A percentile compares a stretch with the other conserved stretches of the same genome.
phyloP scores from a whole-genome alignment of 192 early-diverging fungal genomes.

The Coemansia furcata region DNA sequence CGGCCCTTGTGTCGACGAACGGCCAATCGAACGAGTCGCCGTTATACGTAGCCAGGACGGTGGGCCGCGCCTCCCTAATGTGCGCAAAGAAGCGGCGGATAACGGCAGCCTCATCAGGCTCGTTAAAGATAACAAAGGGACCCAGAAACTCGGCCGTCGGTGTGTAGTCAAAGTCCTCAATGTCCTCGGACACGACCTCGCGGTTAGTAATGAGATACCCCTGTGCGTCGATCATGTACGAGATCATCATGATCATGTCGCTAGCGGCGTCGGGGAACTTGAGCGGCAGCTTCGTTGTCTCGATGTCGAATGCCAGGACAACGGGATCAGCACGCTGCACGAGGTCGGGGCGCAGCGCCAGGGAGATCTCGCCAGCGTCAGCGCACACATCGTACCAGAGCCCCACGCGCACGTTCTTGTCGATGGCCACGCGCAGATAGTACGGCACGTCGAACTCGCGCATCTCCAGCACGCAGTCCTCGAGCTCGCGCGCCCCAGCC shows the following conservation, averaged over 20 bases:
- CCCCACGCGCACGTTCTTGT: slow-evolving; percentile 91
- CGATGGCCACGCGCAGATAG: slow-evolving; percentile 92
- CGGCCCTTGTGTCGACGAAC: slow-evolving; percentile 85
- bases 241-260: slow-evolving; percentile 99
- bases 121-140: slow-evolving; percentile 97
- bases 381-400: slow-evolving; percentile 87
- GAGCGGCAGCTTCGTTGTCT: slow-evolving; percentile 95
- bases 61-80: slow-evolving; percentile 77
- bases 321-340: slow-evolving; percentile 94
- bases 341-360: slow-evolving; percentile 71
- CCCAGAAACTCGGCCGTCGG: slow-evolving; percentile 94
- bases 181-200: slow-evolving; percentile 92
- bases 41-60: slow-evolving; percentile 95
- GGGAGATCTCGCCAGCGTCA: slow-evolving; percentile 58
- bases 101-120: slow-evolving; percentile 75
- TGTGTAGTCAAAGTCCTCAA: slow-evolving; percentile 97
- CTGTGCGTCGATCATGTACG: slow-evolving; percentile 99
- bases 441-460: slow-evolving; percentile 99
- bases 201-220: slow-evolving; percentile 97
- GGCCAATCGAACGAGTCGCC: slow-evolving; percentile 99
- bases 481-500: slow-evolving; percentile 26
- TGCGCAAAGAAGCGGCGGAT: slow-evolving; percentile 91
- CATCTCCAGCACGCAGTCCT: slow-evolving; percentile 80
- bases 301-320: slow-evolving; percentile 95
- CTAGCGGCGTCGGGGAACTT: slow-evolving; percentile 92